Percentiles rank a stretch among this genome's conserved stretches.
Evolutionary conservation across 768 basidiomycete genomes (phyloP).

Genomic region (Rhodotorula graminis): DNA sequence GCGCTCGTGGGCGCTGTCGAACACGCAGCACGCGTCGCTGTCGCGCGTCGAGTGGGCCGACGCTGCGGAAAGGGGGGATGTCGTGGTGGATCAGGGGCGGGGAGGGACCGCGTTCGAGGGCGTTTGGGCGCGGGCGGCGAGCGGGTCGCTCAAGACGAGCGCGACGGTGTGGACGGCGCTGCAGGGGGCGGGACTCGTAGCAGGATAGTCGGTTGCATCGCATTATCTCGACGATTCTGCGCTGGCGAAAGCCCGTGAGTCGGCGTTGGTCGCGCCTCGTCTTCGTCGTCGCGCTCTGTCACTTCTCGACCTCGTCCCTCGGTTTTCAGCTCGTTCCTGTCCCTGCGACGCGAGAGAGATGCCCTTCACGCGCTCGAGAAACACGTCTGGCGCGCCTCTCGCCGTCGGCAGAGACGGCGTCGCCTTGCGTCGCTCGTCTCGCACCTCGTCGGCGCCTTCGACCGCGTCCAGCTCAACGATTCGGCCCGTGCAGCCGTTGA

Average conservation of each 20-base stretch:
- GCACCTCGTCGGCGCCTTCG: no score
- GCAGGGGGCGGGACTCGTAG: neutral
- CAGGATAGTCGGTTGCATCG: neutral
- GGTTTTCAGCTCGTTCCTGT: no score
- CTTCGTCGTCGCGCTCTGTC: no score
- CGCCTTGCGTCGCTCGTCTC: no score
- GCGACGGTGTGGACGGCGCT: neutral
- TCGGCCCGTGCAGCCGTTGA: no score
- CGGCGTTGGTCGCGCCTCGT: no score
- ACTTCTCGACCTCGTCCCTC: no score
- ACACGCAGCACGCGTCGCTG: neutral
- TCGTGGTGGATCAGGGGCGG: neutral
- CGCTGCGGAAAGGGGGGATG: neutral
- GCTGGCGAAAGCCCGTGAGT: no score
- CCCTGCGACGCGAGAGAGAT: no score
- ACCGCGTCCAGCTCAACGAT: no score
- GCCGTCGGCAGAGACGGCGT: neutral
- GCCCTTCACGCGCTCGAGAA: neutral
- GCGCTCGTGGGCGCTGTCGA: slow-evolving; percentile 1
- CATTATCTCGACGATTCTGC: no score
- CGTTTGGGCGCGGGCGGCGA: slow-evolving; percentile 7
- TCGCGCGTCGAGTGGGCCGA: neutral
- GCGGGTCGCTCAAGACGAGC: neutral
- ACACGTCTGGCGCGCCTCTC: neutral
- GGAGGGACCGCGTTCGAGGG: neutral